Evolutionary conservation across 1,284 basidiomycete species (phyloP).

Genomic region (Laetiporus sulphureus): DNA sequence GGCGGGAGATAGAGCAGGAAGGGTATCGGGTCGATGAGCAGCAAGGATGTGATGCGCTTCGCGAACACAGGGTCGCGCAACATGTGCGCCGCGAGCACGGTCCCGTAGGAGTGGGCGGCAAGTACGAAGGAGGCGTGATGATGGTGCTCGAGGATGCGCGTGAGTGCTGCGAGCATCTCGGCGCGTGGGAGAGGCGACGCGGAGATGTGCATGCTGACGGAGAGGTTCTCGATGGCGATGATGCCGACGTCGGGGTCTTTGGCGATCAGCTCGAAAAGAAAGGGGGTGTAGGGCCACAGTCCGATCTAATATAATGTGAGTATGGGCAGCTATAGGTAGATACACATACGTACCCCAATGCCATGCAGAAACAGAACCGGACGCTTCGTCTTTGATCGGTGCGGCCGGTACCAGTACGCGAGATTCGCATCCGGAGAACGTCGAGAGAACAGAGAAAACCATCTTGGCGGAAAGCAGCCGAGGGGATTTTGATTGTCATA

Average conservation of each 20-base stretch:
- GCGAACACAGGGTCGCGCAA: conserved; percentile 28
- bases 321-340: background rate
- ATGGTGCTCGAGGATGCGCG: conserved; percentile 37
- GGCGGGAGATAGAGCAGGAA: conserved; percentile 54
- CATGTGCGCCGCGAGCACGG: conserved; percentile 45
- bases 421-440: conserved; percentile 32
- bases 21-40: conserved; percentile 59
- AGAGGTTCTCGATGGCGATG: conserved; percentile 51
- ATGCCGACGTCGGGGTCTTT: conserved; percentile 44
- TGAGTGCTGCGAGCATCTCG: conserved; percentile 31
- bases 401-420: conserved; percentile 60
- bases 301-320: conserved; percentile 41
- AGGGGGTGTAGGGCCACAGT: conserved; percentile 46
- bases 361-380: conserved; percentile 61
- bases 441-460: conserved; percentile 37
- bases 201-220: conserved; percentile 55
- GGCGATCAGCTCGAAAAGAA: conserved; percentile 37
- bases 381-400: conserved; percentile 36
- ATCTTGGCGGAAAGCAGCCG: conserved; percentile 47
- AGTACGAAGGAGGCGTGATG: conserved; percentile 37
- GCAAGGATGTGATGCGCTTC: conserved; percentile 31
- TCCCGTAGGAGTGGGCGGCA: conserved; percentile 58
- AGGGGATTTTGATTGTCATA: conserved; percentile 35
- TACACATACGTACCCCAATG: conserved; percentile 43
- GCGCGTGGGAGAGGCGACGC: conserved; percentile 34